These are phyloP conservation scores for Beta vulgaris DNA, from an alignment of 148 eudicot species.

Conservation along the genomic window DNA sequence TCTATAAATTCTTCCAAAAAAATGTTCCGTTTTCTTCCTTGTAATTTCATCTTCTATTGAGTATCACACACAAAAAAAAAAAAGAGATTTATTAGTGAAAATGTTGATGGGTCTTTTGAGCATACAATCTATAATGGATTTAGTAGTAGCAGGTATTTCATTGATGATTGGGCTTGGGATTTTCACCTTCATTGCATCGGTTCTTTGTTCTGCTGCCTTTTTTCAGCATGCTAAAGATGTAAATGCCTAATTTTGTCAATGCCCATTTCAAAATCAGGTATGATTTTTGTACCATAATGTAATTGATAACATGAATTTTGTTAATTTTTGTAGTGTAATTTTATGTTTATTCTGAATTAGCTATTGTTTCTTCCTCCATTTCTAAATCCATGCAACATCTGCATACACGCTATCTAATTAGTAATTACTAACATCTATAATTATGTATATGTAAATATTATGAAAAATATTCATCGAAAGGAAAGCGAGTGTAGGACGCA, in stretches of 20 bases:
- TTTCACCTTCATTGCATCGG: constrained; percentile 53
- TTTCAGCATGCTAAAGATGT: constrained; percentile 53
- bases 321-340: neutral
- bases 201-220: constrained; percentile 67
- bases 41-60: neutral
- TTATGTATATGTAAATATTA: too few species aligned
- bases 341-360: constrained; percentile 4
- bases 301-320: neutral
- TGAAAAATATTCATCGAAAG: too few species aligned
- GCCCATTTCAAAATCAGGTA: constrained; percentile 18
- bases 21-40: neutral
- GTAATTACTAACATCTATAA: too few species aligned
- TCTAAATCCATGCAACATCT: too few species aligned
- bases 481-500: too few species aligned
- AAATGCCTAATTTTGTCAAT: constrained; percentile 9
- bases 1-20: neutral
- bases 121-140: constrained; percentile 57
- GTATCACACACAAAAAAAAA: neutral
- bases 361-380: too few species aligned
- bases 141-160: constrained; percentile 66
- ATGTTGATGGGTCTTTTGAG: constrained; percentile 54
- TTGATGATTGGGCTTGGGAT: constrained; percentile 70
- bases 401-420: too few species aligned
- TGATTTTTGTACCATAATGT: constrained; percentile 8
- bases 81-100: neutral